Base-by-base conservation (phyloP, 2,329 filamentous ascomycete genomes). In the Sclerotinia glacialis region DNA sequence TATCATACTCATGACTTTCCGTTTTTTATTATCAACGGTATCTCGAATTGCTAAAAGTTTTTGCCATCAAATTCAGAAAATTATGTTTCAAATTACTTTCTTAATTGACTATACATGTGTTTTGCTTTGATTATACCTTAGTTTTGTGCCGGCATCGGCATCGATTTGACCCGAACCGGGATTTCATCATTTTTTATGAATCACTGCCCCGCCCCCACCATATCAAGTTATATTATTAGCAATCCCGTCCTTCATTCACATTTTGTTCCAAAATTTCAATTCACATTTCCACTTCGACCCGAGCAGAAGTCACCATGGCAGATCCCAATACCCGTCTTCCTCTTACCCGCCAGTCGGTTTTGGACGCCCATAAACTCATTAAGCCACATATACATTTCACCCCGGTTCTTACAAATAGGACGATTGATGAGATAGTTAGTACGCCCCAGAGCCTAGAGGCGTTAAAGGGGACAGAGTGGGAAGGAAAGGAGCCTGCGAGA, bases 341-440 rank as follows among this genome's bases (percentile, higher is more conserved):
- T 4, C 84, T 97, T 28, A 92, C 86, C 23, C 88, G 91, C 55
- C 79, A 81, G 62, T 93, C 91, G 18, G 88, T 98, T 47, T 74
- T 86, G 63, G 82, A 82, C 31, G 94, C 94, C 5, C 89, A 92
- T 80, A 78, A 82, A 56, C 83, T 92, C 61, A 92, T 98, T 77
- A 82, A 85, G 74, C 82, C 85, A 0, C 86, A 91, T 79, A 85
- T 98, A 76, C 92, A 97, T 81, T 83, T 81, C 73, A 98, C 94
- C 9, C 93, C 93, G 2, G 86, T 96, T 37, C 81, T 94, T 11
- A 96, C 92, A 66, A 93, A 88, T 78, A 82, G 83, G 26, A 93
- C 92, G 0, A 83, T 98, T 68, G 86, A 89, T 72, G 77, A 75
- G 16, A 81, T 97, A 69, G 93, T 93, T 21, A 96, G 91, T 2